These are phyloP conservation scores for Capsicum baccatum DNA, from an alignment of 257 asterid species.

Conservation along the genomic window DNA sequence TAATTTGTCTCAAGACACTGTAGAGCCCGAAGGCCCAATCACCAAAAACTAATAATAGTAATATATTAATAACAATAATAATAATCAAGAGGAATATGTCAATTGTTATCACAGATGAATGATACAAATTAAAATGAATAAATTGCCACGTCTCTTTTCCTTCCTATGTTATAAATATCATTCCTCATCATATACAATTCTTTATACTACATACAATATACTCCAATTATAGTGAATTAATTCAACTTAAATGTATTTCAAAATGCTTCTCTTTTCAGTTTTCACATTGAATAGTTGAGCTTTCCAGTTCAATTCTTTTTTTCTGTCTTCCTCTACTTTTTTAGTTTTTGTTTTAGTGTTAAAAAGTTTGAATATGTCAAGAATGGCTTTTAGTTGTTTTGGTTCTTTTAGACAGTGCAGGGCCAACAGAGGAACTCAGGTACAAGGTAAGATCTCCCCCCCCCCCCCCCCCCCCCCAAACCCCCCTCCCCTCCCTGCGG, in stretches of 20 bases:
- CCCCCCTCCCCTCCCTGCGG: not conserved
- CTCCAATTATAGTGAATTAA: not conserved
- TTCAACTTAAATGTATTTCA: not conserved
- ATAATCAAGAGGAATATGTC: not conserved
- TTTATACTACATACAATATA: not conserved
- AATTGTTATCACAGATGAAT: conserved; percentile 13
- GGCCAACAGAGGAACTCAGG: conserved; percentile 4
- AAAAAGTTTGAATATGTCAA: not conserved
- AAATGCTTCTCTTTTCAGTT: not conserved
- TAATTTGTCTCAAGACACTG: not conserved
- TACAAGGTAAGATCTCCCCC: conserved; percentile 4
- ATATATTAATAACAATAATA: too few relatives aligned
- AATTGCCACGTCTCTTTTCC: not conserved
- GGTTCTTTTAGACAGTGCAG: not conserved
- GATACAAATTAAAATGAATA: not conserved
- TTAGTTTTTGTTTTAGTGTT: not conserved
- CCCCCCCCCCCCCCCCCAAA: not conserved
- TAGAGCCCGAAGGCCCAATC: not conserved
- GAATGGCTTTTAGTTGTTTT: conserved; percentile 6
- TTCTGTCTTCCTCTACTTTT: not conserved
- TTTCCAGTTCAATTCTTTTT: not conserved
- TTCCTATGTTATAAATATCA: not conserved
- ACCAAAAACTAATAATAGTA: not conserved
- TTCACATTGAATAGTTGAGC: not conserved
- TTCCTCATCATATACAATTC: not conserved